Conservation (phyloP, 345 rosid species). For the Angophora floribunda region DNA sequence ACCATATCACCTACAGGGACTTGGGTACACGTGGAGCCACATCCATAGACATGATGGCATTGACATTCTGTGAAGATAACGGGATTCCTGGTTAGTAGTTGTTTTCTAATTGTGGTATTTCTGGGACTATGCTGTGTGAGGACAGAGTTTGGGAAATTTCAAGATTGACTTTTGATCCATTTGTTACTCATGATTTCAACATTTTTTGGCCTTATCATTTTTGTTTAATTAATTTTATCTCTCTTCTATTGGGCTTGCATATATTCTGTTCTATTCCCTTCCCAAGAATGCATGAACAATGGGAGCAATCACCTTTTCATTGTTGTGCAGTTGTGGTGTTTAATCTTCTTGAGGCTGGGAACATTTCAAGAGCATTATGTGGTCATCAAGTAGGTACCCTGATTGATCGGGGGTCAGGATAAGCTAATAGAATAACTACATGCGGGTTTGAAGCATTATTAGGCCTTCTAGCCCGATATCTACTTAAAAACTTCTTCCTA, state of each 20-base stretch:
- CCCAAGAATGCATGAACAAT: not conserved
- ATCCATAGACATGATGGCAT: slow-evolving; percentile 72
- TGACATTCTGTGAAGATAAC: slow-evolving; percentile 81
- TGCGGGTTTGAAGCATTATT: not conserved
- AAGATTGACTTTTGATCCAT: not conserved
- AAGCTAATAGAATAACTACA: not conserved
- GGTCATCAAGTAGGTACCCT: slow-evolving; percentile 89
- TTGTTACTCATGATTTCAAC: not conserved
- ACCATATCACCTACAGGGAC: slow-evolving; percentile 64
- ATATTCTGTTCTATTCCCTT: not conserved
- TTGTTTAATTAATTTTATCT: no score
- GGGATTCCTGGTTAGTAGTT: slow-evolving; percentile 64
- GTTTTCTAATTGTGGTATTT: not conserved
- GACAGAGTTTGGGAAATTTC: not conserved
- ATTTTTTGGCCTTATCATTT: not conserved
- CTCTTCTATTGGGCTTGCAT: not conserved
- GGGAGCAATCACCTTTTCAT: not conserved
- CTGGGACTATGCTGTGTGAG: not conserved
- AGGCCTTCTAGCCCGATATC: not conserved
- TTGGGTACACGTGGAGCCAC: slow-evolving; percentile 56
- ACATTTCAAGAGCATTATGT: slow-evolving; percentile 72
- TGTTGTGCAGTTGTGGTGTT: slow-evolving; percentile 60
- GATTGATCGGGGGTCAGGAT: slow-evolving; percentile 53
- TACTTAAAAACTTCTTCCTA: not conserved
- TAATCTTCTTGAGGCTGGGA: slow-evolving; percentile 79